Percentiles rank a stretch among this genome's conserved stretches.
Conservation (phyloP, 257 asterid genomes). For the Solanum pennellii region DNA sequence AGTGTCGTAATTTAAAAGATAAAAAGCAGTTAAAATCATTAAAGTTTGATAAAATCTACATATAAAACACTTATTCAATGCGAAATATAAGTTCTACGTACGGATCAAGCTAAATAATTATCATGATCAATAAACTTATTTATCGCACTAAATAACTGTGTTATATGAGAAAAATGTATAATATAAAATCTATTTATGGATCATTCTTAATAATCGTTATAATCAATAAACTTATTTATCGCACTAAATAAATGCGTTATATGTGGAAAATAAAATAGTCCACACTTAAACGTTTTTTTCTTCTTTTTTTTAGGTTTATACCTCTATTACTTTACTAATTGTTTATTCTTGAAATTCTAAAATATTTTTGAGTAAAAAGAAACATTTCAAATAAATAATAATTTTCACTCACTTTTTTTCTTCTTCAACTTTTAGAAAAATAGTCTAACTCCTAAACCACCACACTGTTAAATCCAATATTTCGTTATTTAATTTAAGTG, state of each 20-base stretch:
- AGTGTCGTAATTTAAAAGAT: accelerated
- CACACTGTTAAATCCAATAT: neutral
- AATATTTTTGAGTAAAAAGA: neutral
- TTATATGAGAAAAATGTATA: neutral
- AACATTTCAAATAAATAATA: neutral
- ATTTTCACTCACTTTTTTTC: neutral
- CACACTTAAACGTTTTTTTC: too few species aligned
- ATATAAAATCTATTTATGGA: too few species aligned
- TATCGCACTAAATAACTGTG: accelerated
- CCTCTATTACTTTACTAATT: neutral
- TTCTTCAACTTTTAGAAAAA: neutral
- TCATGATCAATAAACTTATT: too few species aligned
- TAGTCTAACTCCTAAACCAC: neutral
- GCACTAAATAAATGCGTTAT: too few species aligned
- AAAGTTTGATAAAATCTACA: too few species aligned
- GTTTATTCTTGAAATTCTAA: neutral
- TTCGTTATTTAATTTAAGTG: too few species aligned
- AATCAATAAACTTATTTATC: neutral
- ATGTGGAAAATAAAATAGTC: neutral
- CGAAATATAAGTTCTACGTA: too few species aligned
- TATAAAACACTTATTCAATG: neutral
- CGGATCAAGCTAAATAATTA: neutral
- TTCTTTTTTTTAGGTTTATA: neutral
- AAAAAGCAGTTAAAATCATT: too few species aligned
- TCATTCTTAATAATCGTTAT: too few species aligned